phyloP scores from a whole-genome alignment of 495 filamentous ascomycete genomes.

The Platismatia glauca region DNA sequence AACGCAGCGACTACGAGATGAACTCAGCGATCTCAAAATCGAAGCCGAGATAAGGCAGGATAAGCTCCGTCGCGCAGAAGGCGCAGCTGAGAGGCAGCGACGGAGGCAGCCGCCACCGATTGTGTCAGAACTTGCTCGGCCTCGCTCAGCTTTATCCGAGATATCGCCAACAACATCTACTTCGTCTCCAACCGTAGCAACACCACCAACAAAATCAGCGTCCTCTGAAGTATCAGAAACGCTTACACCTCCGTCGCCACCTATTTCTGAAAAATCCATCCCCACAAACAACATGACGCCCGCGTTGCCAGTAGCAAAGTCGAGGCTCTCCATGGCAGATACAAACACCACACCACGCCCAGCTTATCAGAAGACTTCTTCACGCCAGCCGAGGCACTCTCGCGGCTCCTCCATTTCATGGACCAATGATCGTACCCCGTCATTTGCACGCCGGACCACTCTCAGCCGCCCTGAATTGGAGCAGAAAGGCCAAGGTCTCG shows the following conservation, averaged over 20 bases:
- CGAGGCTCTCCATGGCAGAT: slow-evolving; percentile 35
- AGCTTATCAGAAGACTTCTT: slow-evolving; percentile 24
- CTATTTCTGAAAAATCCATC: slow-evolving; percentile 44
- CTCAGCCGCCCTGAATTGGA: slow-evolving; percentile 30
- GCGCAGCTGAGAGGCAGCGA: slow-evolving; percentile 42
- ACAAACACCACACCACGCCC: slow-evolving; percentile 44
- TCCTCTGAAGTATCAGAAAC: slow-evolving; percentile 65
- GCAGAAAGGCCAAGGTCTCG: slow-evolving; percentile 38
- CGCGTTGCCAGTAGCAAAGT: slow-evolving; percentile 26
- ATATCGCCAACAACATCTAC: slow-evolving; percentile 55
- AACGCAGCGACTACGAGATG: slow-evolving; percentile 76
- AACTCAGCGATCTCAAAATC: slow-evolving; percentile 84
- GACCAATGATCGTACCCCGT: slow-evolving; percentile 36
- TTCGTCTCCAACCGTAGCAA: slow-evolving; percentile 64
- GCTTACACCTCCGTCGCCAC: slow-evolving; percentile 61
- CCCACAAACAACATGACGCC: slow-evolving; percentile 34
- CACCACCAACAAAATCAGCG: slow-evolving; percentile 57
- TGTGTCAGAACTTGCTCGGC: slow-evolving; percentile 24
- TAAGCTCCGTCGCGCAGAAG: slow-evolving; percentile 67
- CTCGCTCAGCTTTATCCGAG: slow-evolving; percentile 39
- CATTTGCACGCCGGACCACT: slow-evolving; percentile 34
- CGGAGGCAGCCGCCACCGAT: slow-evolving; percentile 40
- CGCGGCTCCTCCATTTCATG: slow-evolving; percentile 46
- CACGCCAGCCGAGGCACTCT: slow-evolving; percentile 35
- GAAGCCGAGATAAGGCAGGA: slow-evolving; percentile 91